A percentile compares a stretch with the other conserved stretches of the same genome.
These are phyloP conservation scores for Pichia nanzhaoensis DNA, from an alignment of 805 yeast species.

Conservation along the genomic window DNA sequence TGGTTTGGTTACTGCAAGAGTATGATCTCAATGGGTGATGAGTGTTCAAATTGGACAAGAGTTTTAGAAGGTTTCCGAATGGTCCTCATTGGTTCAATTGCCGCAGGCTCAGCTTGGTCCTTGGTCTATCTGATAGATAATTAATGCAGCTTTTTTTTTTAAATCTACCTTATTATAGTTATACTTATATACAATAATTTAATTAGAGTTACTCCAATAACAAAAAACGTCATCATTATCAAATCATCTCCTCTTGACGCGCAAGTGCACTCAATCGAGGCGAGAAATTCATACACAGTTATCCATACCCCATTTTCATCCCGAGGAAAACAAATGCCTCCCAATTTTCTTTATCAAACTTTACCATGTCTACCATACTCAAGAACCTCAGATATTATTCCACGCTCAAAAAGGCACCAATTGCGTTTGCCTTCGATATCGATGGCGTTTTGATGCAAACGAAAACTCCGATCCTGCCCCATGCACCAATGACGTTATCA, in stretches of 20 bases:
- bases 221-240: no score
- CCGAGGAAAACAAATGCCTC: no score
- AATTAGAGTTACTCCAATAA: no score
- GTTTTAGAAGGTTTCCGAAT: conserved; percentile 80
- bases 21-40: conserved; percentile 74
- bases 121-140: conserved; percentile 71
- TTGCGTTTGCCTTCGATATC: conserved; percentile 41
- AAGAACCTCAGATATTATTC: no score
- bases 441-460: conserved; percentile 88
- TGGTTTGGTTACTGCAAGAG: conserved; percentile 85
- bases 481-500: conserved; percentile 51
- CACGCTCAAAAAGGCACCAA: conserved; percentile 4
- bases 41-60: conserved; percentile 53
- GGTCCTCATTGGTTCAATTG: conserved; percentile 93
- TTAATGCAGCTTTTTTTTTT: not conserved
- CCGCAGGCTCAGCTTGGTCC: conserved; percentile 96
- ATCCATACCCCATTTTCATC: no score
- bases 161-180: no score
- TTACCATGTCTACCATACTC: not conserved
- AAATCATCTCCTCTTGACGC: no score
- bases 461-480: conserved; percentile 47
- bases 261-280: not conserved
- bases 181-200: no score
- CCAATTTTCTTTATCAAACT: no score
- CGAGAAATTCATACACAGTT: no score